These are phyloP conservation scores for Paraconiothyrium sp. DNA, from an alignment of 2,329 filamentous ascomycete species.

Conservation along the genomic window DNA sequence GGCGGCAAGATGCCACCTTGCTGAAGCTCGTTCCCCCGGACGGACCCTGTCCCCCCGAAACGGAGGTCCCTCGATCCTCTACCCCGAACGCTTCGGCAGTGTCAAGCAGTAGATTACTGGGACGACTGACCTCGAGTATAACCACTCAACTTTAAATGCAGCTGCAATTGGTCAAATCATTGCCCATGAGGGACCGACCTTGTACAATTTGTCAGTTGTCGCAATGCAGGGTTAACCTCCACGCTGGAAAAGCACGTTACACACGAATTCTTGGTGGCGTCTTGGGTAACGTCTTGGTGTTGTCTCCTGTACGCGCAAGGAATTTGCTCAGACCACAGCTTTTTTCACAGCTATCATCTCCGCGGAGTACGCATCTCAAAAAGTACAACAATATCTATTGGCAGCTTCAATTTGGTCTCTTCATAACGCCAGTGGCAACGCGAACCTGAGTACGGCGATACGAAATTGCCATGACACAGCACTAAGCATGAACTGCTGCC, in stretches of 20 bases:
- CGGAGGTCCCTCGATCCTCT: not conserved
- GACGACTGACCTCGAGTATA: not conserved
- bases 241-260: not conserved
- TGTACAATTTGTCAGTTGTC: not conserved
- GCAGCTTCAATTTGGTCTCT: not conserved
- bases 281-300: not conserved
- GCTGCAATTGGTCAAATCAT: not conserved
- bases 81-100: conserved; percentile 2
- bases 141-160: not conserved
- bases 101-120: not conserved
- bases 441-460: not conserved
- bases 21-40: conserved; percentile 21
- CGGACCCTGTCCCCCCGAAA: conserved; percentile 2
- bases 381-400: not conserved
- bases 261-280: not conserved
- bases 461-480: not conserved
- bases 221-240: not conserved
- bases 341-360: not conserved
- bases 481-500: not conserved
- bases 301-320: not conserved
- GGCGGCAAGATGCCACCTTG: conserved; percentile 24
- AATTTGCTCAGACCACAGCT: not conserved
- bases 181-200: not conserved
- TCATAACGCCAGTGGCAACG: not conserved
- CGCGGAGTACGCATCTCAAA: not conserved